phyloP scores from a whole-genome alignment of 805 yeast genomes.

The Phaffomyces thermotolerans region DNA sequence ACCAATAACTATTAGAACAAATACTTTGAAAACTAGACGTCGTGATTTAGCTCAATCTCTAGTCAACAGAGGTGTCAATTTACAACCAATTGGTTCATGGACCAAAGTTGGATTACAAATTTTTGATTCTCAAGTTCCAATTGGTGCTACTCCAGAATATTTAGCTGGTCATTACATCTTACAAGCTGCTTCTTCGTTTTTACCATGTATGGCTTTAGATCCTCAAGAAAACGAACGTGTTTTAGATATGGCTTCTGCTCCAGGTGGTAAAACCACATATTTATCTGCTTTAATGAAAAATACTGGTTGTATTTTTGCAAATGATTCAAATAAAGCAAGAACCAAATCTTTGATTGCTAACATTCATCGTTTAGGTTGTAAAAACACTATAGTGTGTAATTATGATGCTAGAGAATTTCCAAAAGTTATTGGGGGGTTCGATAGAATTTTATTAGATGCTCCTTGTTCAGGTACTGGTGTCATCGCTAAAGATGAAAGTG shows the following conservation, averaged over 20 bases:
- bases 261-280: conserved; percentile 97
- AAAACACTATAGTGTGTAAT: conserved; percentile 92
- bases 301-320: conserved; percentile 95
- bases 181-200: conserved; percentile 96
- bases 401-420: conserved; percentile 99
- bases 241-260: conserved; percentile 98
- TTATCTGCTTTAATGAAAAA: conserved; percentile 95
- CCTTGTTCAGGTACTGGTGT: conserved; percentile 99
- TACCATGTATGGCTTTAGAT: conserved; percentile 95
- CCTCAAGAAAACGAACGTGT: conserved; percentile 97
- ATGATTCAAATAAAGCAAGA: conserved; percentile 94
- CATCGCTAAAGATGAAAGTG: conserved; percentile 93
- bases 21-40: conserved; percentile 89
- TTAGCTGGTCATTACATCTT: conserved; percentile 95
- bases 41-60: conserved; percentile 92
- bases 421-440: conserved; percentile 96
- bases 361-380: conserved; percentile 94
- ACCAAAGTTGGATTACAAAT: conserved; percentile 96
- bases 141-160: conserved; percentile 99
- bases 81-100: conserved; percentile 97
- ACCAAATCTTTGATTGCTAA: conserved; percentile 95
- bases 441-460: conserved; percentile 90
- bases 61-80: conserved; percentile 93
- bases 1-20: conserved; percentile 96
- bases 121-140: conserved; percentile 98